Conservation (phyloP, 2,329 filamentous ascomycete genomes). For the Claviceps purpurea region DNA sequence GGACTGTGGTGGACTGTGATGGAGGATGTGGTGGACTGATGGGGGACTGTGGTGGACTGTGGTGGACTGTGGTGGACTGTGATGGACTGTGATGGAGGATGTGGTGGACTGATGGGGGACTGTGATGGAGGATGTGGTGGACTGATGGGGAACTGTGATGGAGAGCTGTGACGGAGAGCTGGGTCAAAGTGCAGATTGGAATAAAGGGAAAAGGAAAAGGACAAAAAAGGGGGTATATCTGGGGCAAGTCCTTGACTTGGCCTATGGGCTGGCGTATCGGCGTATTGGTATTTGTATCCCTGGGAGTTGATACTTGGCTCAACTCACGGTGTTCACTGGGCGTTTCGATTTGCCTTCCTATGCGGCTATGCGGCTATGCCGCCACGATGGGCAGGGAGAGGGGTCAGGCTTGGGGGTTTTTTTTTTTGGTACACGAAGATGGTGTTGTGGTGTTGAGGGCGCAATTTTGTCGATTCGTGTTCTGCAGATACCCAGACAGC, state of each 20-base stretch:
- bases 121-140: no score
- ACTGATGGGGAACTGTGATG: no score
- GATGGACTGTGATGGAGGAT: no score
- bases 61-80: no score
- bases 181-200: no score
- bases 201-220: not conserved
- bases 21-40: no score
- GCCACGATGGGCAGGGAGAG: not conserved
- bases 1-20: no score
- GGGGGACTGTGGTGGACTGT: no score
- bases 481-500: not conserved
- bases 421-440: not conserved
- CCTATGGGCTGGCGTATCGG: not conserved
- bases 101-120: no score
- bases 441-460: not conserved
- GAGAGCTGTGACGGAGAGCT: no score
- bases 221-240: not conserved
- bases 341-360: not conserved
- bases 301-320: not conserved
- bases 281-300: not conserved
- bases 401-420: not conserved
- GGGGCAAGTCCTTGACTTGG: not conserved
- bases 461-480: not conserved
- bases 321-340: not conserved
- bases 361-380: not conserved